Base-by-base conservation (phyloP, 306 rosid species). In the Geum urbanum region DNA sequence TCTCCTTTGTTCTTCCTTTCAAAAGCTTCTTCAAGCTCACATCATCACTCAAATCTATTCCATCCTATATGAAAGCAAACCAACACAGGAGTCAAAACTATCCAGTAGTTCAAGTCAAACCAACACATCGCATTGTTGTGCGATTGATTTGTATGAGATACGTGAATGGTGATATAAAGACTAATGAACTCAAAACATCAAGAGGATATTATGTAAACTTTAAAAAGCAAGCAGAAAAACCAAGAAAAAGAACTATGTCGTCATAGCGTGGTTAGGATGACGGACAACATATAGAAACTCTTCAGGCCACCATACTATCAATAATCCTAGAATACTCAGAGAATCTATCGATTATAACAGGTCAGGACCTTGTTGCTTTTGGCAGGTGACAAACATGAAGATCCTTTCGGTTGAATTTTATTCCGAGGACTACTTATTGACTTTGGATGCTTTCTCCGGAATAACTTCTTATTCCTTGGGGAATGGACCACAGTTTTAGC, bases 11-110 rank as follows among this genome's bases (percentile, higher is more conserved):
- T 75, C 66, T 81, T 61, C 77, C 79, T 72, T 87, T 81, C 74
- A 86, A 68, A 56, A 89, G 86, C 74, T 80, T 87, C 92, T 86
- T 92, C 88, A 89, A 80, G 84, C 81, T 84, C 73, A 84, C 88
- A 71, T 87, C 89, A 76, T 87, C 96, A 18, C 84, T 74, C 57
- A 76, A 51, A 63, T 84, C 95, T 75, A 44, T 15, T 1, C 48
- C 74, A 40, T 86, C 96, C 97, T 91, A 85, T 50, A 82, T 22
- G 22, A 56, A 78, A 69, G 37, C 40, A 53, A 22, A 24, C 44
- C 41, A 49, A 37, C 40, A 66, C 48, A 59, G 18, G 60, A 27
- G 69, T 66, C 52, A 46, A 32, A 1, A 60, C 47, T 53, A 53
- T 68, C 18, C 43, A 19, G 14, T 20, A 35, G 22, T 16, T 54